phyloP scores from a whole-genome alignment of 2,329 filamentous ascomycete species.

The Fusarium pseudocircinatum region DNA sequence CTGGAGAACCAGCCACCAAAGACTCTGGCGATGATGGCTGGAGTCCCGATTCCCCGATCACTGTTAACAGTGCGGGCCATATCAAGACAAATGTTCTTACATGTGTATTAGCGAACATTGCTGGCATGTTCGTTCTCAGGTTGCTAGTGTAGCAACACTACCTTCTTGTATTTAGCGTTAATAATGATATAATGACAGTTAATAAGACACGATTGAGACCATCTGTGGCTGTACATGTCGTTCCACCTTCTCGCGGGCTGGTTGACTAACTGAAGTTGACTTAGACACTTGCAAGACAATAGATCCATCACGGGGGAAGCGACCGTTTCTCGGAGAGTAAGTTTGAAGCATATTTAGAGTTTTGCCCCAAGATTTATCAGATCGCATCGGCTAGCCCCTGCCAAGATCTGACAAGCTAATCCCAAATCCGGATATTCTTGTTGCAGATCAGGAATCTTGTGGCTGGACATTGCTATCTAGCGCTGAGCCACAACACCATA shows the following conservation, averaged over 20 bases:
- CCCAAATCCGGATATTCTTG: background rate
- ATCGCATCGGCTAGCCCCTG: background rate
- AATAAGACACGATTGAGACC: background rate
- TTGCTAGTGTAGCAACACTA: background rate
- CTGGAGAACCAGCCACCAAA: background rate
- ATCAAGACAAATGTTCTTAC: background rate
- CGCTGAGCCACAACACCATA: background rate
- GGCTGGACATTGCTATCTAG: background rate
- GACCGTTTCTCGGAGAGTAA: background rate
- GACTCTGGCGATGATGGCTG: background rate
- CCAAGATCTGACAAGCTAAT: background rate
- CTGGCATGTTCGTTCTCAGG: background rate
- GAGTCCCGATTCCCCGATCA: background rate
- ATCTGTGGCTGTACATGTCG: background rate
- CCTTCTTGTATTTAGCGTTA: background rate
- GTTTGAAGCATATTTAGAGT: background rate
- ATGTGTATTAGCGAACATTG: background rate
- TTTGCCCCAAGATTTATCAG: background rate
- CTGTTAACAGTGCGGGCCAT: background rate
- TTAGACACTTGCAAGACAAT: background rate
- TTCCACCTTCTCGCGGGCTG: background rate
- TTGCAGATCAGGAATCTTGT: background rate
- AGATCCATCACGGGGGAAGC: background rate
- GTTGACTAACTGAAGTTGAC: background rate
- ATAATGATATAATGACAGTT: background rate